These are phyloP conservation scores for Elsinoe batatas DNA, from an alignment of 2,329 filamentous ascomycete genomes.

Conservation along the genomic window DNA sequence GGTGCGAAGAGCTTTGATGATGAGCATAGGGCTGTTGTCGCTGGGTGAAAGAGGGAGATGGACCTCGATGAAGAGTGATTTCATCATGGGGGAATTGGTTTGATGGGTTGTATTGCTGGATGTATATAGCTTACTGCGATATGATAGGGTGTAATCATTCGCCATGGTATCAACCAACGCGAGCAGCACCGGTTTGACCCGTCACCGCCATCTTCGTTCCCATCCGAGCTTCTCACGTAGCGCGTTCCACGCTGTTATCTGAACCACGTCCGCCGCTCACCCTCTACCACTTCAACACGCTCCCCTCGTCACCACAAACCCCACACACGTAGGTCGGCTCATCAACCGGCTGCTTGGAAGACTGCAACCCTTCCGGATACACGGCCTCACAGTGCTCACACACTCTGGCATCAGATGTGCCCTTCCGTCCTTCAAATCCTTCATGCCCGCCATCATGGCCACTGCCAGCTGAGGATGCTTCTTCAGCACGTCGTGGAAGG, in stretches of 20 bases:
- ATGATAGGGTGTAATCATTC: neutral
- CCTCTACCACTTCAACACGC: neutral
- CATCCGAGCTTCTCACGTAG: too few relatives aligned
- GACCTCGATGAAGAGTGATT: neutral
- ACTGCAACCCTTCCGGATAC: neutral
- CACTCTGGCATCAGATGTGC: neutral
- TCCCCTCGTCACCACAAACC: neutral
- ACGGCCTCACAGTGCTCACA: neutral
- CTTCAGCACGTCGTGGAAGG: neutral
- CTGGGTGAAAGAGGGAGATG: neutral
- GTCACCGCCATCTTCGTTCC: too few relatives aligned
- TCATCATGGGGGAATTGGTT: too few relatives aligned
- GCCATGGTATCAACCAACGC: too few relatives aligned
- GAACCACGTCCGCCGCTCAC: neutral
- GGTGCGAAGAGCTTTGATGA: constrained; percentile 6
- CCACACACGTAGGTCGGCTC: too few relatives aligned
- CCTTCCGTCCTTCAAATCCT: neutral
- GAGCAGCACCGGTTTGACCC: too few relatives aligned
- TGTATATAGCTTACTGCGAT: neutral
- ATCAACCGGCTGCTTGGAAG: neutral
- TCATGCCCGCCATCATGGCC: neutral
- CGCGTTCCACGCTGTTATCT: too few relatives aligned
- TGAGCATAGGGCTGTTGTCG: constrained; percentile 4
- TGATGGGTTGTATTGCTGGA: neutral
- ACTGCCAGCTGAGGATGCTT: neutral